Evolutionary conservation across 371 early-diverging fungal genomes (phyloP), one percentile per base, ranked within the genome.

Genomic region (Chytridiales sp.): DNA sequence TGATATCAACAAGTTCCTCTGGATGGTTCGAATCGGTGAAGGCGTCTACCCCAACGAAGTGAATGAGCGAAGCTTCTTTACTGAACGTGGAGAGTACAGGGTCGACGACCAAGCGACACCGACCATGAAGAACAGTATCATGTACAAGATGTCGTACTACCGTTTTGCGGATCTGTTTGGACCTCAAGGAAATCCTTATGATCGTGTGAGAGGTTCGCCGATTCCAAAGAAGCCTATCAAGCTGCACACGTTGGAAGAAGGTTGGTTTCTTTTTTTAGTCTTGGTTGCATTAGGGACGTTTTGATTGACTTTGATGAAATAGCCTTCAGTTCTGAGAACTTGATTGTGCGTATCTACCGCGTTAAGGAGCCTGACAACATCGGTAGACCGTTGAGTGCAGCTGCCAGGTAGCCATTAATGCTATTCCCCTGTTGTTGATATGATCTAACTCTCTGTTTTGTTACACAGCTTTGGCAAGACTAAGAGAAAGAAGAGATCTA

Each of bases 1-100:
- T 75, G 99, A 98, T 74, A 95, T 98, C 81, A 98, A 98, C 85
- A 98, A 98, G 77, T 98, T 97, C 76, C 64, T 98, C 73, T 98
- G 99, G 99, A 98, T 98, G 98, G 88, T 98, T 47, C 88, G 98
- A 58, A 98, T 98, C 66, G 95, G 93, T 1, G 92, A 96, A 76
- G 97, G 94, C 11, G 94, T 98, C 1, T 98, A 90, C 77, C 97
- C 98, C 2, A 87, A 94, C 43, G 87, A 92, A 29, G 84, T 98
- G 56, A 85, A 82, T 57, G 99, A 98, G 74, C 59, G 77, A 36
- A 78, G 81, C 38, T 98, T 92, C 73, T 98, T 93, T 62, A 95
- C 92, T 30, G 59, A 79, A 1, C 71, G 82, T 19, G 99, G 99
- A 19, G 92, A 96, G 67, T 98, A 97, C 68, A 81, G 91, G 38